These are phyloP conservation scores for Aegilops sharonensis DNA, from an alignment of 176 grass and related monocot genomes.

Conservation along the genomic window DNA sequence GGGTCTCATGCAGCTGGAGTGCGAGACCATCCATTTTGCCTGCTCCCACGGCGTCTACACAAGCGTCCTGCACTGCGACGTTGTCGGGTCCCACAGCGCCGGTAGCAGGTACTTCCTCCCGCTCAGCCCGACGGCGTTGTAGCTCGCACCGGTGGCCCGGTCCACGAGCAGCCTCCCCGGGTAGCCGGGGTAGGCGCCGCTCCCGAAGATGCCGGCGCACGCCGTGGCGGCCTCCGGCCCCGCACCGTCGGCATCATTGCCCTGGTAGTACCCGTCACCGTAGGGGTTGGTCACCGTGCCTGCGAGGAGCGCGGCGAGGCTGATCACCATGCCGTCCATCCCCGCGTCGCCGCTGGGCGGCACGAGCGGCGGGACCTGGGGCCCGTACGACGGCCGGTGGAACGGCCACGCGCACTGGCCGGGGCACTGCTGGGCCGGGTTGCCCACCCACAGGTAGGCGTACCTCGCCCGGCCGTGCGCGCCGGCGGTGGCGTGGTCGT, in stretches of 20 bases:
- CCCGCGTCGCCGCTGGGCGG: constrained; percentile 75
- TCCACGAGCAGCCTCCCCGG: constrained; percentile 64
- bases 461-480: constrained; percentile 38
- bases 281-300: constrained; percentile 83
- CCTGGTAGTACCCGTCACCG: constrained; percentile 80
- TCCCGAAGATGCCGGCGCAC: constrained; percentile 75
- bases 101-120: constrained; percentile 76
- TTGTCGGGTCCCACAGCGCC: constrained; percentile 79
- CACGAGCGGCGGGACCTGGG: constrained; percentile 49
- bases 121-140: constrained; percentile 66
- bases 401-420: constrained; percentile 80
- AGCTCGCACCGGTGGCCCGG: constrained; percentile 60
- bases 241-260: constrained; percentile 11
- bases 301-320: constrained; percentile 65
- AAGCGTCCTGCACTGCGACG: constrained; percentile 59
- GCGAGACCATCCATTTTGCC: background rate
- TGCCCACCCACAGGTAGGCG: constrained; percentile 77
- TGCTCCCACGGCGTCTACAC: constrained; percentile 33
- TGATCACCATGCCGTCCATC: constrained; percentile 71
- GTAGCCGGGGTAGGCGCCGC: constrained; percentile 71
- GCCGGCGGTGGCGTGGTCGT: constrained; percentile 40
- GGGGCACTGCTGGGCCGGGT: constrained; percentile 54
- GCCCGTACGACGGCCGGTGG: constrained; percentile 55
- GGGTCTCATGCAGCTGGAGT: background rate
- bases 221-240: constrained; percentile 71